Evolutionary conservation across 139 green algal genomes (phyloP), one percentile per base, ranked within the genome.

Genomic region (Chlamydomonas schloesseri): DNA sequence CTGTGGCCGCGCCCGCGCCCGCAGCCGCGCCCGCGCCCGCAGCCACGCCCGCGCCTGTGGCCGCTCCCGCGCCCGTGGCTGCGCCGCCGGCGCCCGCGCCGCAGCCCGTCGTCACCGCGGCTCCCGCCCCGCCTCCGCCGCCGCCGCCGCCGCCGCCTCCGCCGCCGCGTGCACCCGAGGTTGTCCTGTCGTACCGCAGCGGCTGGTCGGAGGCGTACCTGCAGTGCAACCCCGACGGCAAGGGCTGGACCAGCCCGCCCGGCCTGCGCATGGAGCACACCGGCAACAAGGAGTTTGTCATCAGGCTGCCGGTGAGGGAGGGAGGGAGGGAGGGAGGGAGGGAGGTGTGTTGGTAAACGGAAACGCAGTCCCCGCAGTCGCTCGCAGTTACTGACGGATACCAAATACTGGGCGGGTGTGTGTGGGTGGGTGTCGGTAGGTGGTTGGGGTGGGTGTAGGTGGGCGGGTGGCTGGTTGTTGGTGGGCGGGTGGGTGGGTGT

Each of bases 161-260:
- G 55, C 55, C 71, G 68, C 55, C 71, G 8, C 71, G 74, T 31
- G 37, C 67, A 0, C 71, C 34, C 23, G 71, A 87, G 58, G 55
- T 87, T n/a, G 9, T 65, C 6, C 42, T 87, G 58, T 75, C 31
- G 21, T 87, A 87, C 82, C 82, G 82, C 58, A 87, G 67, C 72
- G 53, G 69, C 42, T 87, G 82, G 82, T 20, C 24, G 6, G 9
- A 74, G 34, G 71, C 42, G 17, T 87, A 60, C 71, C 58, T 87
- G 82, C 82, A 87, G 60, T 23, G 21, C 60, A 87, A 87, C 74
- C 71, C 82, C 37, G 82, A 87, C 36, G 82, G 82, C 57, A 74
- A 74, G 71, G 82, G 82, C 82, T 87, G 82, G 82, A 87, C 82
- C 24, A 55, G 10, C 36, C 26, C 50, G 42, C 82, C 82, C 29